Conservation (phyloP, 352 stramenopile species). For the Phytophthora pluvialis region DNA sequence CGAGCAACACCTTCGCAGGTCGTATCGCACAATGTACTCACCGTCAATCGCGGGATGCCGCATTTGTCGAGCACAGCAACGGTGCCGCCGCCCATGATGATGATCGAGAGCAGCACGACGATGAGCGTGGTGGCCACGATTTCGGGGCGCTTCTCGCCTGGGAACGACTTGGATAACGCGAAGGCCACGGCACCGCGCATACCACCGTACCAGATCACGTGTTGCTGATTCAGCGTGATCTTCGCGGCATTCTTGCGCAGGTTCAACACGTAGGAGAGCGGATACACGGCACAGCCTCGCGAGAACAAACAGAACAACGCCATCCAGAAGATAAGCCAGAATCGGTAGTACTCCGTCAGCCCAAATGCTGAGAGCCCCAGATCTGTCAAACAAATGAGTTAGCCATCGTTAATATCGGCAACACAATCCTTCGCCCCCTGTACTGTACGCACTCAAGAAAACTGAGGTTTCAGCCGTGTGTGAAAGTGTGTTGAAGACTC, state of each 20-base stretch:
- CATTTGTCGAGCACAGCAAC: conserved; percentile 89
- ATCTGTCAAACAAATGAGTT: conserved; percentile 51
- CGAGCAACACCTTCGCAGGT: neutral
- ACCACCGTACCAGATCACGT: conserved; percentile 96
- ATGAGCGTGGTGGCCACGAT: conserved; percentile 92
- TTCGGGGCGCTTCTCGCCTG: conserved; percentile 82
- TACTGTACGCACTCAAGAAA: conserved; percentile 84
- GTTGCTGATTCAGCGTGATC: conserved; percentile 90
- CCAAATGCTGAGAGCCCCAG: conserved; percentile 92
- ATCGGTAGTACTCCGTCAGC: conserved; percentile 75
- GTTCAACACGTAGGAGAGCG: conserved; percentile 81
- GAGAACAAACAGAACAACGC: conserved; percentile 85
- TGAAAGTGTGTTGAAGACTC: conserved; percentile 91
- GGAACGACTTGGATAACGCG: conserved; percentile 91
- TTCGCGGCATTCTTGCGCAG: conserved; percentile 54
- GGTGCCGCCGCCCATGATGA: conserved; percentile 91
- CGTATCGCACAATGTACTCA: conserved; percentile 33
- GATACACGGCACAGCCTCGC: conserved; percentile 89
- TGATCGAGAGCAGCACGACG: conserved; percentile 93
- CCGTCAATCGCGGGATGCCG: conserved; percentile 84
- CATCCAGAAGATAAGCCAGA: conserved; percentile 90
- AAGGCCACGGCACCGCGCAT: conserved; percentile 94
- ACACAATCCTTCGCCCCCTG: neutral
- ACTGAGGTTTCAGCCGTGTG: conserved; percentile 93
- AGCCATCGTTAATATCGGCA: neutral